Conservation (phyloP, 148 eudicot genomes). For the Gaultheria prostrata region DNA sequence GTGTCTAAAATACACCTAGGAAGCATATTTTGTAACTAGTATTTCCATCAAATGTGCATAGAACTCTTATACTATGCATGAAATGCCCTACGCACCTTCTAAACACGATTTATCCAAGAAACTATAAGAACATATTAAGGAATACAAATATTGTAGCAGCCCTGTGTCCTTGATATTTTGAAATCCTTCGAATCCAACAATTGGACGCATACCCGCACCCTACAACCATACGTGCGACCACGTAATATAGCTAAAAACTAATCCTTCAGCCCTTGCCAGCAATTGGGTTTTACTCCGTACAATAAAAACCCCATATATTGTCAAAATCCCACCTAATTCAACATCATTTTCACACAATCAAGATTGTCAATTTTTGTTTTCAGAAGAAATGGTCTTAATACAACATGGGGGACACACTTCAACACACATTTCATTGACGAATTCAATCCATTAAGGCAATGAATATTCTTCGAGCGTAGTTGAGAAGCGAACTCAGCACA, state of each 20-base stretch:
- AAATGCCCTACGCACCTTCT: background rate
- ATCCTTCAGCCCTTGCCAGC: background rate
- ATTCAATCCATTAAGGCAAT: too few relatives aligned
- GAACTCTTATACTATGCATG: background rate
- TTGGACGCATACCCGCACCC: background rate
- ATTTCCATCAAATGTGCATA: conserved; percentile 2
- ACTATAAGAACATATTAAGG: background rate
- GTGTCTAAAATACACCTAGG: background rate
- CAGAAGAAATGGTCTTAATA: too few relatives aligned
- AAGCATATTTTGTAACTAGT: background rate
- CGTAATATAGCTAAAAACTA: background rate
- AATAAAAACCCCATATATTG: background rate
- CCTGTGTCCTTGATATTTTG: background rate
- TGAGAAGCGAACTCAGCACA: too few relatives aligned
- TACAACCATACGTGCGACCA: background rate
- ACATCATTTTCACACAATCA: background rate
- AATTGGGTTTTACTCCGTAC: background rate
- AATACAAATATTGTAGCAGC: background rate
- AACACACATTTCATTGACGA: too few relatives aligned
- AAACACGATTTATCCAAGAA: background rate
- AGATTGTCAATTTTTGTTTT: background rate
- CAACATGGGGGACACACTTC: too few relatives aligned
- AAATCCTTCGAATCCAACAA: background rate
- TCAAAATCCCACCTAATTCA: background rate
- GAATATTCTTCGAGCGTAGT: too few relatives aligned